A percentile compares a stretch with the other conserved stretches of the same genome.
These are phyloP conservation scores for Holtermannia corniformis DNA, from an alignment of 768 basidiomycete genomes.

Conservation along the genomic window DNA sequence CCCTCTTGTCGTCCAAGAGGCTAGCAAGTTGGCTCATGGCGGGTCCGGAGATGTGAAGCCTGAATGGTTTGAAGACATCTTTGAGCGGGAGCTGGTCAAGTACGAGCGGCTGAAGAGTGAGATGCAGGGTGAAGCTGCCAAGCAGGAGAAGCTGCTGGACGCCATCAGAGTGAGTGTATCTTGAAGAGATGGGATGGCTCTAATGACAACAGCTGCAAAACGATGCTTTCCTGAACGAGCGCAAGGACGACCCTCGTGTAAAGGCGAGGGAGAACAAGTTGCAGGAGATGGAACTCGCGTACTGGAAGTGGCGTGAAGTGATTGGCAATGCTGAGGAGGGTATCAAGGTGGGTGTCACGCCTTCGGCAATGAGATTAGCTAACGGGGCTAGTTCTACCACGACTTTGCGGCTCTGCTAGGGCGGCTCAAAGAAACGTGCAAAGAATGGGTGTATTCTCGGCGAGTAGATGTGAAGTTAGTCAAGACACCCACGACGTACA, in stretches of 20 bases:
- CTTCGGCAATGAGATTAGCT: background rate
- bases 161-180: conserved; percentile 55
- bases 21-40: conserved; percentile 55
- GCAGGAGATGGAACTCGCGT: conserved; percentile 72
- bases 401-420: conserved; percentile 63
- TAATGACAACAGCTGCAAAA: conserved; percentile 51
- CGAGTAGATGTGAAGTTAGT: conserved; percentile 67
- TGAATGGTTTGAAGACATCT: conserved; percentile 76
- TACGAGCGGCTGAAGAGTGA: conserved; percentile 58
- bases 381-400: conserved; percentile 74
- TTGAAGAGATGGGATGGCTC: background rate
- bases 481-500: background rate
- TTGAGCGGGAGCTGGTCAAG: conserved; percentile 68
- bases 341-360: conserved; percentile 51
- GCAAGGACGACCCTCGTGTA: conserved; percentile 64
- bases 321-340: conserved; percentile 78
- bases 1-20: conserved; percentile 56
- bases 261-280: conserved; percentile 73
- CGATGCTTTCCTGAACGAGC: conserved; percentile 61
- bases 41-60: conserved; percentile 55
- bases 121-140: conserved; percentile 52
- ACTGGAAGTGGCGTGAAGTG: conserved; percentile 80
- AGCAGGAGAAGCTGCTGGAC: conserved; percentile 58
- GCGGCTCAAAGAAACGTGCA: conserved; percentile 66
- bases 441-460: conserved; percentile 61